These are phyloP conservation scores for Bruguiera parviflora DNA, from an alignment of 345 rosid species.

Conservation along the genomic window DNA sequence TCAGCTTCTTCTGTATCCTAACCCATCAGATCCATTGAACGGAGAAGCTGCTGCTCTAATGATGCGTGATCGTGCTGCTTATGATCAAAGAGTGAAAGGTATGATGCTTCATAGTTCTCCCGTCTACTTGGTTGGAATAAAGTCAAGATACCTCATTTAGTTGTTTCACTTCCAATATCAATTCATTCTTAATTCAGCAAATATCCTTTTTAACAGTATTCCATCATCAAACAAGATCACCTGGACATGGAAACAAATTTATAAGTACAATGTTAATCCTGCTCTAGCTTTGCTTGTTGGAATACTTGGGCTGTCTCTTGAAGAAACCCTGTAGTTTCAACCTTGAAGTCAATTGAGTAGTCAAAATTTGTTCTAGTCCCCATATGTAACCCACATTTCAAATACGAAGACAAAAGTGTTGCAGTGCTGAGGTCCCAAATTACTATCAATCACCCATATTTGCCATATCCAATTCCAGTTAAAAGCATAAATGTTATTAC, in stretches of 20 bases:
- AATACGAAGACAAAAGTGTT: background rate
- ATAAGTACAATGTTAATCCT: background rate
- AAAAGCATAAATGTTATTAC: background rate
- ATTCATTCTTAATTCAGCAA: too few relatives aligned
- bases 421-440: background rate
- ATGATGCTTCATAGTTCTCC: slow-evolving; percentile 1
- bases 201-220: too few relatives aligned
- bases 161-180: too few relatives aligned
- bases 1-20: slow-evolving; percentile 95
- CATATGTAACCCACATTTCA: too few relatives aligned
- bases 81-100: slow-evolving; percentile 91
- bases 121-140: background rate
- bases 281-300: background rate
- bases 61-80: slow-evolving; percentile 85
- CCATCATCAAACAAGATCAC: too few relatives aligned
- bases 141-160: background rate
- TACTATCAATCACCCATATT: background rate
- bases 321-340: background rate
- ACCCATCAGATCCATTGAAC: slow-evolving; percentile 92
- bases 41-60: slow-evolving; percentile 96
- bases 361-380: background rate
- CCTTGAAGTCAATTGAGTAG: slow-evolving; percentile 7
- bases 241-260: background rate
- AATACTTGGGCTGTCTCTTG: background rate
- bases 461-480: slow-evolving; percentile 8